These are phyloP conservation scores for Metrosideros polymorpha DNA, from an alignment of 441 rosid genomes.

Conservation along the genomic window DNA sequence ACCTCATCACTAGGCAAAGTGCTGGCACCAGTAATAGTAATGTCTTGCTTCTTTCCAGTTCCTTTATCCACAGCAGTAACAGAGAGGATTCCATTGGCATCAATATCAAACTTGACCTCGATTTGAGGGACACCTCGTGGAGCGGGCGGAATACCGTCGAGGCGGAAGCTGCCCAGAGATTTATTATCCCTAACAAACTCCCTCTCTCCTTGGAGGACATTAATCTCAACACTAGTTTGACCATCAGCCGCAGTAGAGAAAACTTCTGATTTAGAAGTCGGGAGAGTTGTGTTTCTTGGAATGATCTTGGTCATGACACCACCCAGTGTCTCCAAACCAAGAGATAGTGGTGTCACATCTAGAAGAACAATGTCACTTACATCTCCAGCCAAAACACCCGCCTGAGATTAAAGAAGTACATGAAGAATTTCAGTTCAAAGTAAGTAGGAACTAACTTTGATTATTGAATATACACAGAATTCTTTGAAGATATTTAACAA, in stretches of 20 bases:
- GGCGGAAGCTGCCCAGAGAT: conserved; percentile 86
- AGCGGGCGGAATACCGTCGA: conserved; percentile 87
- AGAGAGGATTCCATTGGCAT: conserved; percentile 91
- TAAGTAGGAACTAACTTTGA: neutral
- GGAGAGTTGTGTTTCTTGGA: conserved; percentile 83
- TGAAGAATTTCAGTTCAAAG: neutral
- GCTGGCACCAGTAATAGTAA: conserved; percentile 95
- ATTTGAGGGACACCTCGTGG: conserved; percentile 95
- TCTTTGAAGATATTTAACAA: neutral
- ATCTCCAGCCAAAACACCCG: conserved; percentile 92
- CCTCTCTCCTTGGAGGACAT: conserved; percentile 95
- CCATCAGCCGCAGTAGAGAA: conserved; percentile 98
- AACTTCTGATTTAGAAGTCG: conserved; percentile 92
- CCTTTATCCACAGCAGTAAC: conserved; percentile 84
- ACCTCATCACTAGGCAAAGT: conserved; percentile 87
- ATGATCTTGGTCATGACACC: conserved; percentile 94
- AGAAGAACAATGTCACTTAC: conserved; percentile 85
- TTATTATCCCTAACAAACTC: conserved; percentile 92
- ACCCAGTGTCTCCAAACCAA: conserved; percentile 89
- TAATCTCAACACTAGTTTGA: conserved; percentile 94
- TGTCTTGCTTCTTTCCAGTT: conserved; percentile 93
- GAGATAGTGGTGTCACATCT: conserved; percentile 86
- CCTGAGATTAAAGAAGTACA: conserved; percentile 25
- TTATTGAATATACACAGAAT: neutral
- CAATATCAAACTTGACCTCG: conserved; percentile 89